These are phyloP conservation scores for Epichloe hybrida DNA, from an alignment of 2,329 filamentous ascomycete genomes.

Conservation along the genomic window DNA sequence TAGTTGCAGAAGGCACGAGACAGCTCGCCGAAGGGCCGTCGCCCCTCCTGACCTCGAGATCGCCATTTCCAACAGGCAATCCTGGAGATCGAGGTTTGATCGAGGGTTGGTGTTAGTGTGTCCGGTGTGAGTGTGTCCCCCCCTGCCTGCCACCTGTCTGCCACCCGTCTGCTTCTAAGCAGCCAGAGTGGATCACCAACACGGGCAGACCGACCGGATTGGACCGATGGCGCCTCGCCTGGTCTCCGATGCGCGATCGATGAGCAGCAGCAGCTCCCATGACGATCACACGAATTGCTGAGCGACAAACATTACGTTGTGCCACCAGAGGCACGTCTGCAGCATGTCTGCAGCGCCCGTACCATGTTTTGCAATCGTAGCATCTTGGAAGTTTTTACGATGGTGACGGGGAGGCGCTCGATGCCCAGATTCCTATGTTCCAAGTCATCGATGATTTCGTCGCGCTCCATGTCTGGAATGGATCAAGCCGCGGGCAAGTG, in stretches of 20 bases:
- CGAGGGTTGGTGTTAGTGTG: no score
- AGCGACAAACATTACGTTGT: constrained; percentile 7
- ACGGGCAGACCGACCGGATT: constrained; percentile 3
- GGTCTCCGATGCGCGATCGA: constrained; percentile 4
- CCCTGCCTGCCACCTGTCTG: no score
- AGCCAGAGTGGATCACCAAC: neutral
- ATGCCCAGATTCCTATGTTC: neutral
- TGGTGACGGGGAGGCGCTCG: neutral
- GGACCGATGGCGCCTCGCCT: constrained; percentile 5
- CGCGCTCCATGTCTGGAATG: no score
- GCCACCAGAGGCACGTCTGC: neutral
- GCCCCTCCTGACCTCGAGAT: constrained; percentile 2
- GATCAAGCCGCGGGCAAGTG: no score
- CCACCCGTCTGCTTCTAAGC: neutral
- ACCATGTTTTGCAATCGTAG: no score
- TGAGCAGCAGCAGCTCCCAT: neutral
- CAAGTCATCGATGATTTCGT: neutral
- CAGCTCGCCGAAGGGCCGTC: neutral
- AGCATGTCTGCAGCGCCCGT: no score
- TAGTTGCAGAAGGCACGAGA: no score
- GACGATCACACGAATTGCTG: constrained; percentile 5
- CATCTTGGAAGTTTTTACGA: no score
- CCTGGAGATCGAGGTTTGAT: constrained; percentile 4
- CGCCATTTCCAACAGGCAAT: neutral
- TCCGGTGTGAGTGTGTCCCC: no score